Evolutionary conservation across 2,329 filamentous ascomycete species (phyloP), one percentile per base, ranked within the genome.

Genomic region (Fusarium staphyleae): DNA sequence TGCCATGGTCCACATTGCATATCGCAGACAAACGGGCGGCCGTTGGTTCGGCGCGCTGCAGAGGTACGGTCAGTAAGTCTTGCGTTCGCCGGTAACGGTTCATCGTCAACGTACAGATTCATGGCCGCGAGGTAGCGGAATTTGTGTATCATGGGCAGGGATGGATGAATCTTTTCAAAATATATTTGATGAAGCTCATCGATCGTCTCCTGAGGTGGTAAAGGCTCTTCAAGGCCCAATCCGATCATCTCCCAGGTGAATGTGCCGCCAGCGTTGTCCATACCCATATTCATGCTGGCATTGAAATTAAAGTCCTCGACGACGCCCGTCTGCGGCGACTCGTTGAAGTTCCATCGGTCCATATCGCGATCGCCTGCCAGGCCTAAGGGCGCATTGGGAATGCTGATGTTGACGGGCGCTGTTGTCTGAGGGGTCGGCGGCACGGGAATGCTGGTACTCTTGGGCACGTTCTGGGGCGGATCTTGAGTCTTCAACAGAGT

Each of bases 1-100:
- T n/a, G 93, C 92, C 67, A 92, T 77, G n/a, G 88, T 90, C 93
- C 93, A 98, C 81, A 98, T 96, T 48, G 90, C 91, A 75, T 99
- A 99, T 64, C 95, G 87, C 42, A 99, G 77, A 61, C 89, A 91
- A 24, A 96, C 86, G 0, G 93, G 91, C 2, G 95, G 93, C 19
- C 93, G 86, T 77, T 92, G 87, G 57, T 87, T 87, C 14, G 91
- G 91, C n/a, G 91, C 85, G 46, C 84, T 87, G 55, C 29, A 26
- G 16, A 52, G 30, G 22, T 33, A 35, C 18, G 32, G 47, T 66
- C 33, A 65, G 61, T 32, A 50, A 39, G 26, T 49, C 8, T 32
- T 41, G 6, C 22, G 7, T 35, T 39, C 14, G 11, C 28, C 8
- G n/a, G 14, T n/a, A 33, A 32, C 6, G 13, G 33, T 18, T 30